phyloP scores from a whole-genome alignment of 306 rosid species.

The Astragalus membranaceus region DNA sequence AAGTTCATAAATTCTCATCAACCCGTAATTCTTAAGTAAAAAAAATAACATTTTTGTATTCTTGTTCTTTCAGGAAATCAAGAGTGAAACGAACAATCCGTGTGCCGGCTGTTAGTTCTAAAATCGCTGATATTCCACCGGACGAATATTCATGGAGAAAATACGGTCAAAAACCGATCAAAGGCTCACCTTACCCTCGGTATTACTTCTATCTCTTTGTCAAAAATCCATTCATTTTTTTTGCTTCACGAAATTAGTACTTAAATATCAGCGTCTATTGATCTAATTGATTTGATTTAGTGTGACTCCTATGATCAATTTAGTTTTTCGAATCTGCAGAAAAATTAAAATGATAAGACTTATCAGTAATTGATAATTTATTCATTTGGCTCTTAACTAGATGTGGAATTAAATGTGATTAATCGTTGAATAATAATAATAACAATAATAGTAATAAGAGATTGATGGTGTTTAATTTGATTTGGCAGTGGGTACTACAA shows the following conservation, averaged over 20 bases:
- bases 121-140: slow-evolving; percentile 64
- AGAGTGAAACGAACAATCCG: slow-evolving; percentile 47
- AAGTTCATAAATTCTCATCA: background rate
- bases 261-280: no score
- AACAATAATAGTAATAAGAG: no score
- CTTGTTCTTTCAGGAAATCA: slow-evolving; percentile 36
- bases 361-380: no score
- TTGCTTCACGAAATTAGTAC: no score
- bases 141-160: slow-evolving; percentile 80
- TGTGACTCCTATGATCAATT: no score
- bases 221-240: background rate
- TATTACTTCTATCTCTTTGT: slow-evolving; percentile 6
- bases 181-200: slow-evolving; percentile 80
- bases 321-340: no score
- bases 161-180: slow-evolving; percentile 82
- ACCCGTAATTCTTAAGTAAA: no score
- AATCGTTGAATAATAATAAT: no score
- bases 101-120: slow-evolving; percentile 62
- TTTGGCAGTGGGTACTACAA: slow-evolving; percentile 59
- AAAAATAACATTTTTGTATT: background rate
- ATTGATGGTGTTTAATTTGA: background rate
- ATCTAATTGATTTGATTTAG: no score
- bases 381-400: no score
- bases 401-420: no score
- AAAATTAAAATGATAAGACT: no score